Percentiles rank a stretch among this genome's conserved stretches.
Evolutionary conservation across 2,329 filamentous ascomycete species (phyloP).

Genomic region (Botrytis squamosa): DNA sequence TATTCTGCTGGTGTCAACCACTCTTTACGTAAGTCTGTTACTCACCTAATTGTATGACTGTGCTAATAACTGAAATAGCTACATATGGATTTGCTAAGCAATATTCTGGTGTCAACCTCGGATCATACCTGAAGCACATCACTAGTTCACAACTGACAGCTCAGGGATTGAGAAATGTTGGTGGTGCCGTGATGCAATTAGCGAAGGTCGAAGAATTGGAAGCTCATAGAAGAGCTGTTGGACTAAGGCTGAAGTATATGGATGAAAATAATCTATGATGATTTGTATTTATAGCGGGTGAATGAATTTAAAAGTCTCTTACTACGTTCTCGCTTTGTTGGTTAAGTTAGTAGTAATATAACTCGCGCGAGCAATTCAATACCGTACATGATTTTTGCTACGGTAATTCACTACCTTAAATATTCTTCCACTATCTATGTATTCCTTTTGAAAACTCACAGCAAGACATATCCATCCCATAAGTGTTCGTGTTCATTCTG

Average conservation of each 20-base stretch:
- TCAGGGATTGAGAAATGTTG: constrained; percentile 81
- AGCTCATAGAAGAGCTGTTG: constrained; percentile 78
- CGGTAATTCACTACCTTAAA: not conserved
- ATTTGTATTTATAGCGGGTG: constrained; percentile 9
- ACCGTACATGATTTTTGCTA: not conserved
- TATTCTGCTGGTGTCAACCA: constrained; percentile 99
- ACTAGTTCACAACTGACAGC: constrained; percentile 88
- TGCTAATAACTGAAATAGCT: constrained; percentile 52
- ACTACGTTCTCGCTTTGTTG: not conserved
- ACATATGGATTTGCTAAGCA: constrained; percentile 98
- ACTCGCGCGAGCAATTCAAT: not conserved
- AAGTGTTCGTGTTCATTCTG: not conserved
- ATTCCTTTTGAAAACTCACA: not conserved
- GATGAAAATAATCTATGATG: constrained; percentile 33
- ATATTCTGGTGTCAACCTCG: constrained; percentile 95
- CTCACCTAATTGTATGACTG: not conserved
- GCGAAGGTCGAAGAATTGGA: constrained; percentile 93
- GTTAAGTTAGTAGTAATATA: no score
- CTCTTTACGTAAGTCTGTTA: constrained; percentile 74
- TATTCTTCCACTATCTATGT: not conserved
- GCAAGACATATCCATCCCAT: not conserved
- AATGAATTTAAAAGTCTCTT: not conserved
- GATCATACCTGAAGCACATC: constrained; percentile 96
- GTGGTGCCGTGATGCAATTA: constrained; percentile 87
- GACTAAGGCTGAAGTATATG: constrained; percentile 56